These are phyloP conservation scores for Urostyla sp. DNA, from an alignment of 73 alveolate genomes.

Conservation along the genomic window DNA sequence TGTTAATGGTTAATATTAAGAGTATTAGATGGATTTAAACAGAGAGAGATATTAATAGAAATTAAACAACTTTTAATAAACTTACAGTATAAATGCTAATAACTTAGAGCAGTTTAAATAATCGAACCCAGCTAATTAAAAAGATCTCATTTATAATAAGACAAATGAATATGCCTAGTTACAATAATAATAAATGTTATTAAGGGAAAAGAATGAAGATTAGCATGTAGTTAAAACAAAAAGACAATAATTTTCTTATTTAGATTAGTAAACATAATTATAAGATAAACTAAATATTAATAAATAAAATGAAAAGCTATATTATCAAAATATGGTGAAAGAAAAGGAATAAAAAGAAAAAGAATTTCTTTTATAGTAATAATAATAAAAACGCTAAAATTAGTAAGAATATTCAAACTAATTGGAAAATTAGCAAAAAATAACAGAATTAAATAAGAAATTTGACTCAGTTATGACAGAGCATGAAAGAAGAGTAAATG, in stretches of 20 bases:
- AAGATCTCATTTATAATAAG: constrained; percentile 11
- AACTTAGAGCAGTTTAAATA: neutral
- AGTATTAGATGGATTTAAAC: constrained; percentile 9
- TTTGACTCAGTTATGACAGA: constrained; percentile 64
- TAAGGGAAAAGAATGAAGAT: neutral
- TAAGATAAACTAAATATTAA: neutral
- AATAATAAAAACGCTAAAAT: no score
- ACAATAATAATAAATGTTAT: neutral
- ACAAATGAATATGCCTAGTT: neutral
- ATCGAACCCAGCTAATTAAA: constrained; percentile 4
- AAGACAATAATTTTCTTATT: neutral
- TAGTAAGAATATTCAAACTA: constrained; percentile 56
- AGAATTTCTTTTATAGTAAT: neutral
- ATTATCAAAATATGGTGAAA: constrained; percentile 1
- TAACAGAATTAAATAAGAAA: constrained; percentile 42
- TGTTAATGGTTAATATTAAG: constrained; percentile 20
- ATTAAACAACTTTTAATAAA: neutral
- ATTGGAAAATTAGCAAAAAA: constrained; percentile 22
- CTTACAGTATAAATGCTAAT: neutral
- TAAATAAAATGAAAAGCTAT: neutral
- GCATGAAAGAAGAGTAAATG: constrained; percentile 70
- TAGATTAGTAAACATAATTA: constrained; percentile 3
- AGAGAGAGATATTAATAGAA: constrained; percentile 1
- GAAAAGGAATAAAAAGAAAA: constrained; percentile 14
- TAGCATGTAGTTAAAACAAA: neutral